Evolutionary conservation across 2,329 filamentous ascomycete genomes (phyloP), one percentile per base, ranked within the genome.

Genomic region (Rachicladosporium sp.): DNA sequence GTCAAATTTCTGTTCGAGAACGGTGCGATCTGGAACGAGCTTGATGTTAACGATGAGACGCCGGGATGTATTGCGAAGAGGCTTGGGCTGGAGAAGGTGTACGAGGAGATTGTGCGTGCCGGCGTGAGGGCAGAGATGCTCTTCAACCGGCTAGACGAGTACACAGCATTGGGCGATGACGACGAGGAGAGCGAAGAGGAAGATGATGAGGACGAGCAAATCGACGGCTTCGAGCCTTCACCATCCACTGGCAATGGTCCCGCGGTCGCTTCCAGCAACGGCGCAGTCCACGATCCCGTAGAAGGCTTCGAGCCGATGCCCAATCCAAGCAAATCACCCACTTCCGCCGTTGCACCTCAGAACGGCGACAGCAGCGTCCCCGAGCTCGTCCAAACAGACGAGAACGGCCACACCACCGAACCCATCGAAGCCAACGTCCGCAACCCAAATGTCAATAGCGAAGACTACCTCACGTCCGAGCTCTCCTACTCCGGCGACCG

Each of bases 21-120:
- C 50, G 91, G 91, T 27, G 91, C 86, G 8, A 95, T 96, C 50
- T 98, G 91, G 91, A 98, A 98, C 64, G 88, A 95, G 58, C 68
- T 96, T 41, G 86, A 96, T 60, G 65, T 69, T 49, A 80, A 84
- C 50, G 74, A 86, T 52, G 89, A 96, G 68, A 96, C 91, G 3
- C 87, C 91, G 0, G 91, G 87, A 6, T 96, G 89, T 58, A 67
- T 95, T 32, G 91, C 91, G 6, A 69, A 71, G 21, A 58, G 75
- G 34, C 49, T 95, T 13, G 80, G 82, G 0, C 67, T 83, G 51
- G 70, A 63, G 39, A 71, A 76, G 36, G 64, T 95, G 29, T 96
- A 98, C 57, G 74, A 81, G 31, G 61, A 87, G 42, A 84, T 89
- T 57, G 82, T 96, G 5, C 83, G 89, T 56, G 89, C 89, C 2